phyloP scores from a whole-genome alignment of 352 stramenopile genomes.

The Blastocystis sp. region DNA sequence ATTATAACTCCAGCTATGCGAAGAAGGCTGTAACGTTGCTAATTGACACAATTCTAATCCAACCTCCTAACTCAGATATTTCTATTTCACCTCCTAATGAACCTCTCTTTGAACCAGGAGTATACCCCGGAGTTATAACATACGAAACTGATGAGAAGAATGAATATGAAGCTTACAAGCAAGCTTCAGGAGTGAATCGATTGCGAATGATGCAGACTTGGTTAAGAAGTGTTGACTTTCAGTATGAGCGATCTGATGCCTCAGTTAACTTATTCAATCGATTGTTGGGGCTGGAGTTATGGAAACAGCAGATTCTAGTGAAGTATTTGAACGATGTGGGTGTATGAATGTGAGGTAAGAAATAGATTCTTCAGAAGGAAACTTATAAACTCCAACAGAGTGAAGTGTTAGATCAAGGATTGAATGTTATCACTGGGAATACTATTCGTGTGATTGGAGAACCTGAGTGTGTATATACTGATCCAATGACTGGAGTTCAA shows the following conservation, averaged over 20 bases:
- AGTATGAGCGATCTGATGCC: neutral
- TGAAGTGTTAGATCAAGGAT: constrained; percentile 25
- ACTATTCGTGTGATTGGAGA: neutral
- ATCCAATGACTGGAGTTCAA: neutral
- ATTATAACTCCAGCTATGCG: constrained; percentile 20
- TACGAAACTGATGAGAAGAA: neutral
- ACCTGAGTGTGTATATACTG: constrained; percentile 9
- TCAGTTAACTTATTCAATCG: constrained; percentile 8
- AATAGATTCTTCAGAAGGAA: constrained; percentile 43
- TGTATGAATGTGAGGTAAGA: neutral
- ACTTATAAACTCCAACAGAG: constrained; percentile 4
- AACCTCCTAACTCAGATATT: neutral
- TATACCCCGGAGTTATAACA: neutral
- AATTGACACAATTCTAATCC: neutral
- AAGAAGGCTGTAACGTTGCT: constrained; percentile 6
- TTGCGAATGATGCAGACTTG: neutral
- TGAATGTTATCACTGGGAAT: constrained; percentile 37
- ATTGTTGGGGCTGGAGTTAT: constrained; percentile 8
- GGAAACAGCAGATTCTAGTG: constrained; percentile 13
- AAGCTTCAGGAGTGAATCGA: neutral
- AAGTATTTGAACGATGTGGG: constrained; percentile 15
- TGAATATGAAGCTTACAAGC: neutral
- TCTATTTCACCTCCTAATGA: neutral
- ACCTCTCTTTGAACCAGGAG: neutral
- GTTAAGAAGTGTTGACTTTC: neutral